Percentiles rank a stretch among this genome's conserved stretches.
These are phyloP conservation scores for Astraeus odoratus DNA, from an alignment of 768 basidiomycete species.

Conservation along the genomic window DNA sequence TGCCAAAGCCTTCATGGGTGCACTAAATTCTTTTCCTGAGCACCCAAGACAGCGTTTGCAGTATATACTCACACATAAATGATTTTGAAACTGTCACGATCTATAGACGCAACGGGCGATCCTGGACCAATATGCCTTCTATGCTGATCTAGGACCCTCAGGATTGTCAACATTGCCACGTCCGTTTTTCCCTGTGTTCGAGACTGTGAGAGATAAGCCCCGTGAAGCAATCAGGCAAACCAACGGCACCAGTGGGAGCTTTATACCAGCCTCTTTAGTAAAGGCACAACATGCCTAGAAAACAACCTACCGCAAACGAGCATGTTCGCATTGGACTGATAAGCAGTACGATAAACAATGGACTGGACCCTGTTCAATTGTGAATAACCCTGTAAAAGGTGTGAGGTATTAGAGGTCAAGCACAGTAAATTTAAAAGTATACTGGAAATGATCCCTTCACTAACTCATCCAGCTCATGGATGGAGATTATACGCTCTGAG, in stretches of 20 bases:
- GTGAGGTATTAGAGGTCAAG: not conserved
- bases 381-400: conserved; percentile 60
- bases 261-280: conserved; percentile 1
- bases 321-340: conserved; percentile 94
- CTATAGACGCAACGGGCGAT: conserved; percentile 42
- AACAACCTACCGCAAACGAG: conserved; percentile 45
- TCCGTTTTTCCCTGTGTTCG: conserved; percentile 90
- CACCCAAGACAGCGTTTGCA: not conserved
- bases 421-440: conserved; percentile 14
- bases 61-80: conserved; percentile 76
- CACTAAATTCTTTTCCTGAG: conserved; percentile 37
- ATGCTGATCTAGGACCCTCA: conserved; percentile 82
- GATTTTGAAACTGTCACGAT: conserved; percentile 80
- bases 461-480: conserved; percentile 70
- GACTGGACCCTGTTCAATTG: conserved; percentile 92
- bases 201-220: conserved; percentile 5
- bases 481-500: conserved; percentile 62
- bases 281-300: not conserved
- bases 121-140: conserved; percentile 25
- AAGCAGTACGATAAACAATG: conserved; percentile 89
- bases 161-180: conserved; percentile 88
- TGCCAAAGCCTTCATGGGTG: conserved; percentile 97
- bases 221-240: conserved; percentile 20
- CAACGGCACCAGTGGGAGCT: conserved; percentile 97
- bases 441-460: conserved; percentile 83